These are phyloP conservation scores for Peronospora belbahrii DNA, from an alignment of 352 stramenopile species.

Conservation along the genomic window DNA sequence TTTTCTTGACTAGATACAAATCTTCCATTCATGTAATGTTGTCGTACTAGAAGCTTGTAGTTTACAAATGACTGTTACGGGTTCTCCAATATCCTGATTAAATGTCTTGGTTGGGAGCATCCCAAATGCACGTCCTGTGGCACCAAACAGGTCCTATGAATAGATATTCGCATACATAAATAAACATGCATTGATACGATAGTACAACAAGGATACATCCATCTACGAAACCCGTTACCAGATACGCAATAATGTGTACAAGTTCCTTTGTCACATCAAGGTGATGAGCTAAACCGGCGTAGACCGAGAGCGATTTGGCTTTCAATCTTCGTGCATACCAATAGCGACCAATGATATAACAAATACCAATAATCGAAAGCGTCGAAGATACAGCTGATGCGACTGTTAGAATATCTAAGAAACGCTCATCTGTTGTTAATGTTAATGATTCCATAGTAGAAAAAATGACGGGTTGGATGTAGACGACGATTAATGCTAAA, in stretches of 20 bases:
- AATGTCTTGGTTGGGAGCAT: constrained; percentile 61
- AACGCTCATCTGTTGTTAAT: background rate
- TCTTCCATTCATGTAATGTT: no score
- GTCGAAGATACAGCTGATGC: constrained; percentile 61
- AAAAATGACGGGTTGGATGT: constrained; percentile 9
- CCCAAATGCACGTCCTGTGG: constrained; percentile 60
- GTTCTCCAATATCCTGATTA: constrained; percentile 42
- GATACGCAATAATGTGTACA: constrained; percentile 77
- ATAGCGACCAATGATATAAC: constrained; percentile 82
- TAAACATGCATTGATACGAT: no score
- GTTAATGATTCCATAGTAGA: no score
- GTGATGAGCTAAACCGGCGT: constrained; percentile 37
- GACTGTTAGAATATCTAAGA: constrained; percentile 1
- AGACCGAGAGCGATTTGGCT: constrained; percentile 36
- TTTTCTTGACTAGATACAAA: no score
- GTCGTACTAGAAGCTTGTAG: constrained; percentile 60
- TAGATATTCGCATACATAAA: no score
- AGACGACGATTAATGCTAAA: constrained; percentile 8
- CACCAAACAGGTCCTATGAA: constrained; percentile 61
- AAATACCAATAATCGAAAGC: constrained; percentile 67
- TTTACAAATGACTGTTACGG: constrained; percentile 53
- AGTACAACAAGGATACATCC: no score
- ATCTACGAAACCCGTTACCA: no score
- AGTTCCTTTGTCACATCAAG: constrained; percentile 82
- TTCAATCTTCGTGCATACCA: constrained; percentile 61